Evolutionary conservation across 1,284 basidiomycete genomes (phyloP).

Genomic region (Ustilago nuda): DNA sequence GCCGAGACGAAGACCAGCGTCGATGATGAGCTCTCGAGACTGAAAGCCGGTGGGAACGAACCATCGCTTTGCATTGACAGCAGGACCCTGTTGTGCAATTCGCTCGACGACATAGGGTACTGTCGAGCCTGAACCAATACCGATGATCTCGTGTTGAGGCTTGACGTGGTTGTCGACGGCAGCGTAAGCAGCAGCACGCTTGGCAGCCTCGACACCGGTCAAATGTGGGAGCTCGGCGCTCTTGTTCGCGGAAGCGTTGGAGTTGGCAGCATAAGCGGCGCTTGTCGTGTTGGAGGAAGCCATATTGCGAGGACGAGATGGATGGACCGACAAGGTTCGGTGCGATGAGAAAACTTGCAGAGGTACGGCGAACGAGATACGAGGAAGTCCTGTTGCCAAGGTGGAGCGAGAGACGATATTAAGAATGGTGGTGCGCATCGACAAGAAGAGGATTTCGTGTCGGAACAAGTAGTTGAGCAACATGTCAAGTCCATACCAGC

Average conservation of each 20-base stretch:
- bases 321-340: slow-evolving; percentile 8
- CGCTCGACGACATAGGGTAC: slow-evolving; percentile 98
- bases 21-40: slow-evolving; percentile 92
- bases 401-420: slow-evolving; percentile 5
- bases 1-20: slow-evolving; percentile 80
- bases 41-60: slow-evolving; percentile 80
- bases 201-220: slow-evolving; percentile 73
- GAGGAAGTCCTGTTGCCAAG: neutral
- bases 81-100: slow-evolving; percentile 84
- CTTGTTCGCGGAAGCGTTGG: slow-evolving; percentile 37
- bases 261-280: slow-evolving; percentile 34
- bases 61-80: slow-evolving; percentile 76
- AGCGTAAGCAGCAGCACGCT: slow-evolving; percentile 90
- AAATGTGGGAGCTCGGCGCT: slow-evolving; percentile 30
- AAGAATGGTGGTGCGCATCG: slow-evolving; percentile 17
- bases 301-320: slow-evolving; percentile 25
- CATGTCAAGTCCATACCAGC: neutral
- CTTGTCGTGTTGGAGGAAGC: slow-evolving; percentile 18
- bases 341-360: neutral
- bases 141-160: slow-evolving; percentile 81
- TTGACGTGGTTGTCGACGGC: slow-evolving; percentile 91
- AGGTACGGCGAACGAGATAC: neutral
- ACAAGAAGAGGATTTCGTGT: neutral
- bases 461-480: neutral
- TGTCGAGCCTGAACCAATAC: slow-evolving; percentile 77